Evolutionary conservation across 768 basidiomycete genomes (phyloP).

Genomic region (Cystobasidium onofrii): DNA sequence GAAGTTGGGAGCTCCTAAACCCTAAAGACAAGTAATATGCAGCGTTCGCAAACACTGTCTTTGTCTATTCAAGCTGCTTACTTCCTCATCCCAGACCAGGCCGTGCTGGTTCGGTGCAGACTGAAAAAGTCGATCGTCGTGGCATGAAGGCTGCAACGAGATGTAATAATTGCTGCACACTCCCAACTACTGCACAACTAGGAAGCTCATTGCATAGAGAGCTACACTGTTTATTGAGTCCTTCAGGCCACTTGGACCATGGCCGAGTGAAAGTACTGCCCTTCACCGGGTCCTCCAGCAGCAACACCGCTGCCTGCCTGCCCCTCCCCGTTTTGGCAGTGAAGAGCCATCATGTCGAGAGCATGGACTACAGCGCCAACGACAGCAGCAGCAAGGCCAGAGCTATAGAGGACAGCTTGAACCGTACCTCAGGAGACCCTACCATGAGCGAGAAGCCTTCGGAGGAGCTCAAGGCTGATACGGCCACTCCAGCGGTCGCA

Average conservation of each 20-base stretch:
- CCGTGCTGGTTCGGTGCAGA: neutral
- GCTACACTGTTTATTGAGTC: neutral
- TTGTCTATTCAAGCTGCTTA: too few species aligned
- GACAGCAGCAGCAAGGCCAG: neutral
- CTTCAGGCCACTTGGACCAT: neutral
- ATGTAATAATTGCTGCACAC: neutral
- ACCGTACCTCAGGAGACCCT: neutral
- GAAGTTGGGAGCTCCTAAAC: too few species aligned
- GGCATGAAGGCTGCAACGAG: neutral
- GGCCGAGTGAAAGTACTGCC: neutral
- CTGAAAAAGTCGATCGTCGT: neutral
- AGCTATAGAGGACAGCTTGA: neutral
- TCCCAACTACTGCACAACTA: too few species aligned
- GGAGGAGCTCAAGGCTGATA: neutral
- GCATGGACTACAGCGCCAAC: neutral
- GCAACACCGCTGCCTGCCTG: neutral
- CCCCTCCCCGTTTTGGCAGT: conserved; percentile 12
- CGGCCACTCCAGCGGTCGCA: neutral
- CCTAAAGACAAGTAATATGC: too few species aligned
- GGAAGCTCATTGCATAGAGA: too few species aligned
- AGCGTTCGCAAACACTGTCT: too few species aligned
- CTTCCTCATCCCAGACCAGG: too few species aligned
- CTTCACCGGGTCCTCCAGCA: neutral
- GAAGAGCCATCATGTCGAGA: neutral
- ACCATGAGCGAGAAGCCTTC: neutral